phyloP scores from a whole-genome alignment of 768 basidiomycete species.

The Leccinum disarticulatum region DNA sequence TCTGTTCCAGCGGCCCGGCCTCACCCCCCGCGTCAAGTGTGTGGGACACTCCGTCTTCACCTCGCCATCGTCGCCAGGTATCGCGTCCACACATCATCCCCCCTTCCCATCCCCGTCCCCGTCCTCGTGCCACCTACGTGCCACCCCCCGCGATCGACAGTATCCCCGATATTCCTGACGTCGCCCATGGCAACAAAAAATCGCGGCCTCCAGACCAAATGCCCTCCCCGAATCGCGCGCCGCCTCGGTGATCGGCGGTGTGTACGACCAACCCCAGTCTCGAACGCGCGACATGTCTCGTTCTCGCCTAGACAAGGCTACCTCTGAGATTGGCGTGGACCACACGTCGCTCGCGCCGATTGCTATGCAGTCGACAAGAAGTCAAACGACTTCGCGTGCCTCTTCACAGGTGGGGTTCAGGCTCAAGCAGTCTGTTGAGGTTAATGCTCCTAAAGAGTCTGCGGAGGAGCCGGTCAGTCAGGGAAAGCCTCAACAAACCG shows the following conservation, averaged over 20 bases:
- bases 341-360: constrained; percentile 4
- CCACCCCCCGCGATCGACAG: constrained; percentile 12
- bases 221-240: constrained; percentile 31
- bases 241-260: constrained; percentile 29
- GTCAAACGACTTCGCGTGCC: constrained; percentile 6
- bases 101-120: too few species aligned
- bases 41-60: too few species aligned
- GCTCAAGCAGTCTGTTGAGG: background rate
- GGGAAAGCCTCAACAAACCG: background rate
- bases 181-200: constrained; percentile 2
- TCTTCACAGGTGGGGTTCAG: constrained; percentile 6
- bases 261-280: constrained; percentile 24
- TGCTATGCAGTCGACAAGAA: constrained; percentile 4
- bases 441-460: constrained; percentile 1
- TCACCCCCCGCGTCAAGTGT: too few species aligned
- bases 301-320: constrained; percentile 17
- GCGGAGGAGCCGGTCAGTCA: background rate
- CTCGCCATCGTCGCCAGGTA: too few species aligned
- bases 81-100: too few species aligned
- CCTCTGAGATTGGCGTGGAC: constrained; percentile 26
- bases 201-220: constrained; percentile 21
- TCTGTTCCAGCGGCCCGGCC: too few species aligned
- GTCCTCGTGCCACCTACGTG: too few species aligned
- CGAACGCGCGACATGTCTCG: constrained; percentile 15
- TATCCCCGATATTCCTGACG: constrained; percentile 21